Evolutionary conservation across 345 rosid genomes (phyloP).

Genomic region (Corchorus olitorius): DNA sequence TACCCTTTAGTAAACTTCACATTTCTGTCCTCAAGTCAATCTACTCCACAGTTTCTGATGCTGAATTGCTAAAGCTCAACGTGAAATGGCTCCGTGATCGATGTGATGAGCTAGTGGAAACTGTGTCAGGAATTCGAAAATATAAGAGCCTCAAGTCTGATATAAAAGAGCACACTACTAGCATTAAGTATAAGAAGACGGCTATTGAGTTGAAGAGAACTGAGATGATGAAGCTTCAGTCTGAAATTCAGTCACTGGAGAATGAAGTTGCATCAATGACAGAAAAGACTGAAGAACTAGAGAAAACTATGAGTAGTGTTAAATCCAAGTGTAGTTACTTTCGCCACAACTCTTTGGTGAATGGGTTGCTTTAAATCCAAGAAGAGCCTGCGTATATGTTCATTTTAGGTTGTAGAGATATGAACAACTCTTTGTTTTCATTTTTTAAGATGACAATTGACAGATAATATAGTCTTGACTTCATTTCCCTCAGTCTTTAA

Average conservation of each 20-base stretch:
- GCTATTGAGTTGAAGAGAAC: constrained; percentile 8
- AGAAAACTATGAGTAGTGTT: background rate
- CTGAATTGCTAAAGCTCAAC: constrained; percentile 4
- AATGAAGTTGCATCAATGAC: constrained; percentile 6
- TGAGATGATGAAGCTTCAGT: constrained; percentile 8
- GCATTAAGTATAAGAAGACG: background rate
- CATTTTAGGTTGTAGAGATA: no score
- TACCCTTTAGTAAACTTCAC: background rate
- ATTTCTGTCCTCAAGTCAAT: background rate
- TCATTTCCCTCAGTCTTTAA: no score
- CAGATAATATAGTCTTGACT: no score
- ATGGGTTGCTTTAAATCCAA: constrained; percentile 13
- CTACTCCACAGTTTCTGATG: constrained; percentile 11
- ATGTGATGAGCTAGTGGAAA: constrained; percentile 9
- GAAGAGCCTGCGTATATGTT: no score
- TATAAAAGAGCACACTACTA: background rate
- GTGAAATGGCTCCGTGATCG: constrained; percentile 17
- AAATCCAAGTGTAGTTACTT: constrained; percentile 4
- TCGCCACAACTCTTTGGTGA: background rate
- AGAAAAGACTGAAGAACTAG: background rate
- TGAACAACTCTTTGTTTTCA: no score
- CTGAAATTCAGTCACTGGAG: constrained; percentile 12
- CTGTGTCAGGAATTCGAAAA: background rate
- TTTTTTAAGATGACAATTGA: no score
- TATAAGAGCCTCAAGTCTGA: background rate